These are phyloP conservation scores for Aurinia saxatilis DNA, from an alignment of 345 rosid species.

Conservation along the genomic window DNA sequence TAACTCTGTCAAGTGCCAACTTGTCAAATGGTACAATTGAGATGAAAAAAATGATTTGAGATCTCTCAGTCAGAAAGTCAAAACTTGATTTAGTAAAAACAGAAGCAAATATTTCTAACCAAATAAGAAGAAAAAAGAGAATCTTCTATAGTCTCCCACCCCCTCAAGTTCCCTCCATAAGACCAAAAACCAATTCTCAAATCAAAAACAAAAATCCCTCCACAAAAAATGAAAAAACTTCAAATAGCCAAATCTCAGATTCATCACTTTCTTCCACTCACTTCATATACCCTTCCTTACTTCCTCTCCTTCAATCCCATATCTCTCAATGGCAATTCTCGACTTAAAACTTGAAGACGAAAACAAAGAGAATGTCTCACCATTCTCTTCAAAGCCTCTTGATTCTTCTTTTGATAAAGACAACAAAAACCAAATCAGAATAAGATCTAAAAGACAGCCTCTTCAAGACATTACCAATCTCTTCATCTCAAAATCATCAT, in stretches of 20 bases:
- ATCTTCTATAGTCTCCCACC: too few species aligned
- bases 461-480: slow-evolving; percentile 30
- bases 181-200: slow-evolving; percentile 6
- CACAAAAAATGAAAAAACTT: slow-evolving; percentile 10
- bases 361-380: slow-evolving; percentile 27
- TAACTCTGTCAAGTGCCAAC: too few species aligned
- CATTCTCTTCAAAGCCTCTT: slow-evolving; percentile 1
- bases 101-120: neutral
- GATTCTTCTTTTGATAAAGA: slow-evolving; percentile 13
- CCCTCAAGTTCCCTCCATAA: slow-evolving; percentile 33
- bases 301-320: slow-evolving; percentile 3
- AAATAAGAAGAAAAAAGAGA: neutral
- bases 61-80: neutral
- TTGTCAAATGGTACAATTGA: slow-evolving; percentile 10
- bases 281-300: slow-evolving; percentile 19
- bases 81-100: neutral
- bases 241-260: slow-evolving; percentile 15
- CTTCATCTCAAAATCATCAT: slow-evolving; percentile 16
- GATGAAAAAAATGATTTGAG: neutral
- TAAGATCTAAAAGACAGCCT: slow-evolving; percentile 12
- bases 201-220: slow-evolving; percentile 19
- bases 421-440: slow-evolving; percentile 14
- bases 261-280: neutral
- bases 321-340: slow-evolving; percentile 17
- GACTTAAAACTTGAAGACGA: neutral